Evolutionary conservation across 106 monocot species (phyloP), one percentile per base, ranked within the genome.

Genomic region (Triglochin maritima): DNA sequence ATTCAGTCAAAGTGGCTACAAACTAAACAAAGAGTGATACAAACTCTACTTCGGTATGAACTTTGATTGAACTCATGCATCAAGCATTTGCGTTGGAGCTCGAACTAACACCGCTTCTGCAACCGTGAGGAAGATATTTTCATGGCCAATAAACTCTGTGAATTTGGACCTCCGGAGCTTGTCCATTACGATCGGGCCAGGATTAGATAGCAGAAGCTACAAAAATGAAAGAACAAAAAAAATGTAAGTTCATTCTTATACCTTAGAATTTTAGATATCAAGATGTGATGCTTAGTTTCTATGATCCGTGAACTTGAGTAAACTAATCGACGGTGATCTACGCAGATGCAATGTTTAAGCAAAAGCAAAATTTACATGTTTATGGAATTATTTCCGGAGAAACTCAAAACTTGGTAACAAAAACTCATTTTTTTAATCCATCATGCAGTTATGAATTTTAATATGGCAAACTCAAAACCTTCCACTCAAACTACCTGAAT

Each of bases 141-240:
- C 78, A 8, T 66, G 67, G 41, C 90, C 90, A 49, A 91, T 78
- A n/a, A 60, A 44, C 50, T 82, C 84, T 1, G 70, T 78, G 63
- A 87, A 76, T 4, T 74, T 74, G 10, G 90, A 68, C 16, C 64
- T 49, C 2, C 55, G 63, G 68, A 92, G 80, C 76, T 92, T 92
- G 15, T 80, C 80, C 61, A 92, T 82, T 41, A 92, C 87, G 11
- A 66, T 59, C 3, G 78, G 66, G 4, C 87, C 87, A 3, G 87
- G 91, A 69, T 92, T 92, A 11, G 84, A 78, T 10, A 87, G 76
- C 62, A 71, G 68, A 55, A 92, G 84, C 91, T 92, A 80, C 47
- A 74, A 61, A 13, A 7, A 59, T 59, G 12, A 15, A 15, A 13
- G 58, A 59, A 9, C 2, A 9, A 59, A 59, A n/a, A 59, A 13